Evolutionary conservation across 148 eudicot genomes (phyloP).

Genomic region (Cornus controversa): DNA sequence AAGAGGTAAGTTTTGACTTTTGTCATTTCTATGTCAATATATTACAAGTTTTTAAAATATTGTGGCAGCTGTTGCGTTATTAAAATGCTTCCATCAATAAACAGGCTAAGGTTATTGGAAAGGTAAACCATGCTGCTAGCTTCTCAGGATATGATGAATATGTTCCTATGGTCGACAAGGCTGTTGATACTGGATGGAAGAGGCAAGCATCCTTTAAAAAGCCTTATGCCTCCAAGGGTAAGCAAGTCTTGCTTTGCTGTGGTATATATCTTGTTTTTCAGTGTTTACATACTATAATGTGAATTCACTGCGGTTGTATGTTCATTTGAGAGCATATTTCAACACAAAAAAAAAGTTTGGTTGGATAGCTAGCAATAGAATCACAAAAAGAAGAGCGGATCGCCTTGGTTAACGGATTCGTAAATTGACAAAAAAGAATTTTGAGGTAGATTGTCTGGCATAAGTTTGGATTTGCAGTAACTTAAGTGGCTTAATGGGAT

Average conservation of each 20-base stretch:
- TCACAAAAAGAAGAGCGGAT: too few species aligned
- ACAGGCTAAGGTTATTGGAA: constrained; percentile 74
- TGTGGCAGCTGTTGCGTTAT: neutral
- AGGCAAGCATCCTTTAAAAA: constrained; percentile 58
- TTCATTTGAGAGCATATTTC: neutral
- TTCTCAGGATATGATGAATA: constrained; percentile 86
- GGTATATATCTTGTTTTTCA: neutral
- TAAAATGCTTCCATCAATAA: constrained; percentile 13
- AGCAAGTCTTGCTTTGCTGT: constrained; percentile 4
- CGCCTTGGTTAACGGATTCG: too few species aligned
- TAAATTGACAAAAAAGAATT: too few species aligned
- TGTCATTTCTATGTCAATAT: neutral
- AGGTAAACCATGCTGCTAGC: constrained; percentile 45
- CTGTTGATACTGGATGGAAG: constrained; percentile 88
- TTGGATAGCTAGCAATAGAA: too few species aligned
- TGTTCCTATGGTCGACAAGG: constrained; percentile 97
- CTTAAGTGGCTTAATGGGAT: too few species aligned
- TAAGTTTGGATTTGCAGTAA: too few species aligned
- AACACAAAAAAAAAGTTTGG: neutral
- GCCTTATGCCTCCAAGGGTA: constrained; percentile 55
- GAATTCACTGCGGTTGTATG: neutral
- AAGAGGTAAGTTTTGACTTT: constrained; percentile 59
- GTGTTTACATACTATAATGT: neutral
- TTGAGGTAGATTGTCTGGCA: too few species aligned
- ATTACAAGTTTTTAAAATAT: neutral